Conservation (phyloP, 371 early-diverging fungal genomes). For the Haplosporangium sp. region DNA sequence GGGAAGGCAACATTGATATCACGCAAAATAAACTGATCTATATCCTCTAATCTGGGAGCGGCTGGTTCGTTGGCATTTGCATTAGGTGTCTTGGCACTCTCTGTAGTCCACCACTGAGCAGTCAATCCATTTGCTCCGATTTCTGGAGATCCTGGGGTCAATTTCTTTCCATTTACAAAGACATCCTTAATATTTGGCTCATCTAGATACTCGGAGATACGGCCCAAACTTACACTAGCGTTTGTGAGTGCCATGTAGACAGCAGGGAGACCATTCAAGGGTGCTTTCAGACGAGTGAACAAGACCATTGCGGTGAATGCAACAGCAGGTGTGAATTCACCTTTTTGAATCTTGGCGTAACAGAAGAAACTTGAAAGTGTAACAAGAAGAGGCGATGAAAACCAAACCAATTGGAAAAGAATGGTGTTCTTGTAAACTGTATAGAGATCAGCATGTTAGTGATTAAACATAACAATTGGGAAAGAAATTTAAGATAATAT, state of each 20-base stretch:
- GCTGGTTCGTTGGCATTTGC: slow-evolving; percentile 7
- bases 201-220: slow-evolving; percentile 67
- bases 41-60: slow-evolving; percentile 40
- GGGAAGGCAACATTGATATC: slow-evolving; percentile 69
- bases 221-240: slow-evolving; percentile 66
- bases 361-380: slow-evolving; percentile 67
- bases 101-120: slow-evolving; percentile 61
- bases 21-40: slow-evolving; percentile 59
- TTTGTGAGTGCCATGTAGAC: slow-evolving; percentile 65
- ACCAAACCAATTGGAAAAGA: slow-evolving; percentile 57
- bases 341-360: slow-evolving; percentile 68
- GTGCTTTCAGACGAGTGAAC: slow-evolving; percentile 66
- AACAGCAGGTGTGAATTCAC: slow-evolving; percentile 68
- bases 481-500: too few species aligned
- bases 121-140: slow-evolving; percentile 63
- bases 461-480: too few species aligned
- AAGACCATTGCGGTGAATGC: slow-evolving; percentile 74
- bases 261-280: slow-evolving; percentile 70
- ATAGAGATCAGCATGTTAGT: background rate
- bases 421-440: slow-evolving; percentile 57
- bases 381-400: slow-evolving; percentile 66
- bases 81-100: slow-evolving; percentile 39
- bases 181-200: slow-evolving; percentile 62
- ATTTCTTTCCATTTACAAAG: slow-evolving; percentile 26
- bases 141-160: slow-evolving; percentile 36